phyloP scores from a whole-genome alignment of 2,329 filamentous ascomycete genomes.

The Pseudocercospora fuligena region DNA sequence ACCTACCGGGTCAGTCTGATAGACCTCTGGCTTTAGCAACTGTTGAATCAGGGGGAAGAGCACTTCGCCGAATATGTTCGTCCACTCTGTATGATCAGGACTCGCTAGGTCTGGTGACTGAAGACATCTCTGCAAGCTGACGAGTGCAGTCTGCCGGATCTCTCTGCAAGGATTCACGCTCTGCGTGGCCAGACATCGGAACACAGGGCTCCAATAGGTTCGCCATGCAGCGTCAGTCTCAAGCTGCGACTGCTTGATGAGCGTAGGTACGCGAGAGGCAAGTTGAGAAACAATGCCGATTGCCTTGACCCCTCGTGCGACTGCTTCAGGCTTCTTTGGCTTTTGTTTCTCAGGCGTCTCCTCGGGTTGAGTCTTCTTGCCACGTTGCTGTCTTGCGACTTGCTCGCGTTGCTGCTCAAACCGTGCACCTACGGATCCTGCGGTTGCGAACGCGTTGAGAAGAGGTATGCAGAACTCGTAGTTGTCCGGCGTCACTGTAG shows the following conservation, averaged over 20 bases:
- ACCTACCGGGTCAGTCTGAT: constrained; percentile 84
- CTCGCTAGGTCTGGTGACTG: constrained; percentile 83
- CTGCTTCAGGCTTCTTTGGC: constrained; percentile 69
- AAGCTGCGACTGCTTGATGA: constrained; percentile 92
- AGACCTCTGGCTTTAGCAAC: constrained; percentile 91
- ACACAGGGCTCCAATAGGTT: constrained; percentile 95
- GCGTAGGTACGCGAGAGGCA: constrained; percentile 77
- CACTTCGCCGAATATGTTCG: constrained; percentile 90
- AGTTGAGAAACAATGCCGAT: constrained; percentile 81
- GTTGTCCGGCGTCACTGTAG: constrained; percentile 90
- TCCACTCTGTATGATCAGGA: constrained; percentile 83
- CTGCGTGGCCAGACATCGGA: constrained; percentile 84
- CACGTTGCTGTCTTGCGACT: constrained; percentile 45
- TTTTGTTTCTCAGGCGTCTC: constrained; percentile 31
- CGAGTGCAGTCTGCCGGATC: constrained; percentile 85
- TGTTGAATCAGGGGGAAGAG: constrained; percentile 88
- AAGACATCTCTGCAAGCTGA: constrained; percentile 81
- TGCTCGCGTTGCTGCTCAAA: constrained; percentile 66
- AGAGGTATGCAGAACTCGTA: constrained; percentile 86
- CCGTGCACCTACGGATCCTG: constrained; percentile 72
- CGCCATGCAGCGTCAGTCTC: constrained; percentile 80
- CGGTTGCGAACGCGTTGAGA: constrained; percentile 86
- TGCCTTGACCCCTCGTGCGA: constrained; percentile 78
- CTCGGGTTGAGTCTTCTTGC: constrained; percentile 28
- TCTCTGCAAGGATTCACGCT: constrained; percentile 94